phyloP scores from a whole-genome alignment of 306 rosid species.

The Lathyrus sativus region DNA sequence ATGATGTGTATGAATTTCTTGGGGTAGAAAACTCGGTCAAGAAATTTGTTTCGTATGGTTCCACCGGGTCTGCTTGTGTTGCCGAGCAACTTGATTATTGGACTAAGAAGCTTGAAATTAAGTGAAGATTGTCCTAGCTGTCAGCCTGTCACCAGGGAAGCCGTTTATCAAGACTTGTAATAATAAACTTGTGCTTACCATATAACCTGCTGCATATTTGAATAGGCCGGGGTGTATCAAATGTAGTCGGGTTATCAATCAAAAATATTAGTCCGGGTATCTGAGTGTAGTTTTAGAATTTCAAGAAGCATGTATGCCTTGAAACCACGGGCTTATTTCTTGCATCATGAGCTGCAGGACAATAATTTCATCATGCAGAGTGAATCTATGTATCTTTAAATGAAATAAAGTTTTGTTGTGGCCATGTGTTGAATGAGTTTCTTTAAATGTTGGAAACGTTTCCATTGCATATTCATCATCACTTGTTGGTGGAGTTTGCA shows the following conservation, averaged over 20 bases:
- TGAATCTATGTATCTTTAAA: neutral
- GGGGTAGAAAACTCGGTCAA: conserved; percentile 82
- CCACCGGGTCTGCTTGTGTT: conserved; percentile 87
- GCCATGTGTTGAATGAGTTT: too few species aligned
- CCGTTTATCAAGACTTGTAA: neutral
- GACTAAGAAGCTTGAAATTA: conserved; percentile 60
- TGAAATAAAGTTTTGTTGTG: too few species aligned
- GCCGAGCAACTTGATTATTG: conserved; percentile 69
- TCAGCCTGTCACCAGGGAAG: neutral
- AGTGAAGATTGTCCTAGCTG: conserved; percentile 24
- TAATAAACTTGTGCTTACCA: neutral
- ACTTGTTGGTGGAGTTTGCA: too few species aligned
- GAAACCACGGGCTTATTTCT: conserved; percentile 25
- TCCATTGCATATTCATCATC: too few species aligned
- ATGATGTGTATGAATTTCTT: conserved; percentile 80
- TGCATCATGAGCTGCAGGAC: conserved; percentile 17
- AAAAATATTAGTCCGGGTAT: neutral
- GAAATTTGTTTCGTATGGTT: conserved; percentile 87
- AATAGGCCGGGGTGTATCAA: neutral
- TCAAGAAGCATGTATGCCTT: conserved; percentile 3
- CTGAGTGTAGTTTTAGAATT: conserved; percentile 25
- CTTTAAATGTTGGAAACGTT: too few species aligned
- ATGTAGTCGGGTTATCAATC: neutral
- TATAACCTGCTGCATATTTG: conserved; percentile 16
- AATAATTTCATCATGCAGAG: neutral